These are phyloP conservation scores for Pseudocercospora cruenta DNA, from an alignment of 2,329 filamentous ascomycete genomes.

Conservation along the genomic window DNA sequence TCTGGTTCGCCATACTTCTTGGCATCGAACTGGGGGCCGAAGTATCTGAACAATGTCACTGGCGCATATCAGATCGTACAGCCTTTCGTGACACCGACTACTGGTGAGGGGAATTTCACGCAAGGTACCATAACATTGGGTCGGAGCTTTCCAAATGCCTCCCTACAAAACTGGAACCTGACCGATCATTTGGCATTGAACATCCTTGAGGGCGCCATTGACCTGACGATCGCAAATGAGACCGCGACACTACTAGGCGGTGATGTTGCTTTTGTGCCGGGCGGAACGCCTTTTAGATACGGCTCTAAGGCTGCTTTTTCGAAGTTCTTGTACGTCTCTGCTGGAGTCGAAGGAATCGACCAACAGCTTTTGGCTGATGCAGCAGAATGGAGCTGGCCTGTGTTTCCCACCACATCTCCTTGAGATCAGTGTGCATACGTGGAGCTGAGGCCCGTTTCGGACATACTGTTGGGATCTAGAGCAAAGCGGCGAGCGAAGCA, in stretches of 20 bases:
- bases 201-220: constrained; percentile 9
- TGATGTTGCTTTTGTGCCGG: constrained; percentile 17
- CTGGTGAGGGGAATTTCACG: constrained; percentile 49
- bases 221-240: constrained; percentile 7
- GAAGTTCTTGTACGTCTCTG: constrained; percentile 18
- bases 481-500: no score
- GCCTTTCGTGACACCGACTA: constrained; percentile 47
- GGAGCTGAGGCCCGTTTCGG: background rate
- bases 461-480: no score
- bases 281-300: constrained; percentile 12
- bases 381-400: constrained; percentile 8
- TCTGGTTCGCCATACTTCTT: constrained; percentile 20
- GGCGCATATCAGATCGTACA: constrained; percentile 50
- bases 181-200: constrained; percentile 22
- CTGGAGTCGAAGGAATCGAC: constrained; percentile 8
- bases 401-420: constrained; percentile 10
- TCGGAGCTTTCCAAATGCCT: constrained; percentile 29
- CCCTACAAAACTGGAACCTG: constrained; percentile 32
- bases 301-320: constrained; percentile 9
- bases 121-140: constrained; percentile 50
- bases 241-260: background rate
- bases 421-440: background rate
- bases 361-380: constrained; percentile 11
- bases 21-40: constrained; percentile 53
- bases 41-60: constrained; percentile 50